Conservation (phyloP, 2,329 filamentous ascomycete genomes). For the Neonectria faginata region DNA sequence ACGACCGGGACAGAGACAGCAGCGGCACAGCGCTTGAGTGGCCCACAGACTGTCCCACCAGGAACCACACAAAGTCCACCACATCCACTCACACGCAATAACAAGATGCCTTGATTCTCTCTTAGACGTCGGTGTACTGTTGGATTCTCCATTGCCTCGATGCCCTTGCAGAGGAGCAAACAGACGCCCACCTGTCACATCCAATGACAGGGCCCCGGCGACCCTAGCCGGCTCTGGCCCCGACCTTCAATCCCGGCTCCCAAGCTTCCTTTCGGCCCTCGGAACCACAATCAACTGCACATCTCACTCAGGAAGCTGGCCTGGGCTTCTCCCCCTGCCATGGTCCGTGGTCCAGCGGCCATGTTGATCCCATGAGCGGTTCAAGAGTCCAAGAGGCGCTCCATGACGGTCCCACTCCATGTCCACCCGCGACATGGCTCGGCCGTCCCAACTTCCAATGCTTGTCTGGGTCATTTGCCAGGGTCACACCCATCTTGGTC, state of each 20-base stretch:
- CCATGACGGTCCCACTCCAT: constrained; percentile 35
- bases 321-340: constrained; percentile 21
- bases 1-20: constrained; percentile 41
- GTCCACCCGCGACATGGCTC: constrained; percentile 37
- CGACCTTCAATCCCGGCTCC: constrained; percentile 15
- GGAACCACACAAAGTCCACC: constrained; percentile 18
- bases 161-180: constrained; percentile 9
- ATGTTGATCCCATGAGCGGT: constrained; percentile 37
- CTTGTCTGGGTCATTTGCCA: constrained; percentile 40
- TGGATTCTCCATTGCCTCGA: not conserved
- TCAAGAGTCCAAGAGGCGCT: constrained; percentile 22
- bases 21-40: constrained; percentile 37
- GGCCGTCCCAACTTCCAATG: constrained; percentile 35
- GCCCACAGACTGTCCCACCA: constrained; percentile 33
- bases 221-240: not conserved
- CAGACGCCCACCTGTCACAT: constrained; percentile 6
- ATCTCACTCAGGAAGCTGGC: constrained; percentile 18
- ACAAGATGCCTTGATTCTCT: not conserved
- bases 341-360: constrained; percentile 37
- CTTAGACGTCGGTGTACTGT: constrained; percentile 3
- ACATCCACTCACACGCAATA: constrained; percentile 7
- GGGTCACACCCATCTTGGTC: constrained; percentile 35
- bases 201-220: constrained; percentile 8
- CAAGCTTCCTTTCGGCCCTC: constrained; percentile 12
- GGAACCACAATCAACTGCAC: constrained; percentile 19